Evolutionary conservation across 2,329 filamentous ascomycete species (phyloP), one percentile per base, ranked within the genome.

Genomic region (Fusarium setosum): DNA sequence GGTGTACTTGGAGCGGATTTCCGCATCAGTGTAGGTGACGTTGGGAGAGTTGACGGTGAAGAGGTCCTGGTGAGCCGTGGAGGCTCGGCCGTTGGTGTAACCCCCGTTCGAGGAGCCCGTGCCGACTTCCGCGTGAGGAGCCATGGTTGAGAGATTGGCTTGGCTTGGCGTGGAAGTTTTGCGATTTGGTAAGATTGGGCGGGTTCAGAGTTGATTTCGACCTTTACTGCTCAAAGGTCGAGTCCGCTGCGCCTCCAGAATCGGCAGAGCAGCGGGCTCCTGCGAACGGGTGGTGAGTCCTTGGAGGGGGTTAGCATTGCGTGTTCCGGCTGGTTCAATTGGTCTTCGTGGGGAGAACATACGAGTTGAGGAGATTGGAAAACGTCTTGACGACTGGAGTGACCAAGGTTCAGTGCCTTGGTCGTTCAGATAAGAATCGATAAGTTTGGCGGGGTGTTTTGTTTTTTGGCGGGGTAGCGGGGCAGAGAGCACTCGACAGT

Each of bases 311-410:
- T 79, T 65, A 77, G 74, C 48, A 63, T 71, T 59, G 56, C 58
- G 48, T 29, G 11, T 24, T 31, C n/a, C 24, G 41, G 26, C 55
- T 32, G 18, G 26, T 34, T 38, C 12, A 26, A 10, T 15, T 31
- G 51, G 38, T 31, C 24, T 12, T 42, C 42, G 23, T 45, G 29
- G 29, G 45, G 15, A 45, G 71, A 17, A 77, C 93, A 80, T 88
- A 97, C 94, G 94, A 97, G 88, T 96, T 96, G 74, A 97, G 91
- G 75, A 96, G 91, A 84, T 97, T 97, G 86, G 94, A 95, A 91
- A 97, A 97, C 94, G 93, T 97, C 84, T 92, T 97, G 93, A 87
- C 91, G 90, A 81, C 79, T 80, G 76, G 66, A 71, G 80, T 82
- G 89, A 91, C 83, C 88, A 89, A 80, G 77, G 74, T 63, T 72